phyloP scores from a whole-genome alignment of 164 flowering plant species.

The Piper longum region DNA sequence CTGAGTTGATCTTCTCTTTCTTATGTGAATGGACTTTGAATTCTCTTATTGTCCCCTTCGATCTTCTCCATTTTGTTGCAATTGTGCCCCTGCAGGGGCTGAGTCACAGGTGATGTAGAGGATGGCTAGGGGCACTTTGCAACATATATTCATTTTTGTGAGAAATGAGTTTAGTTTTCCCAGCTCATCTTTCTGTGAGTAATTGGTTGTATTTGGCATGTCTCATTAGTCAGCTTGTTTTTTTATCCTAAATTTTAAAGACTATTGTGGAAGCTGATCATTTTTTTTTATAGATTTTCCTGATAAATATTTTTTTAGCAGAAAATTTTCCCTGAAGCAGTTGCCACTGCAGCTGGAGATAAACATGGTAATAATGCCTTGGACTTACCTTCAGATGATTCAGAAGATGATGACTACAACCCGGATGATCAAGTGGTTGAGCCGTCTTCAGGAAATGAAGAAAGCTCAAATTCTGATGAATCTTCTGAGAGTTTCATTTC shows the following conservation, averaged over 20 bases:
- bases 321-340: conserved; percentile 87
- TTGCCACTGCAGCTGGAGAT: conserved; percentile 32
- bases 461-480: conserved; percentile 3
- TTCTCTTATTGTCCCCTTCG: no score
- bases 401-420: conserved; percentile 76
- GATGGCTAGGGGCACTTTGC: no score
- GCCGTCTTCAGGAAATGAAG: conserved; percentile 41
- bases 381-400: conserved; percentile 69
- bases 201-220: neutral
- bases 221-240: neutral
- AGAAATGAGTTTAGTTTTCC: no score
- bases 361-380: conserved; percentile 24
- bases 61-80: no score
- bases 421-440: conserved; percentile 42
- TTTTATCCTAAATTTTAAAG: neutral
- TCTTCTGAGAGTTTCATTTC: conserved; percentile 25
- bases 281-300: neutral
- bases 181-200: no score
- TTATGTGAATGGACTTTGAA: no score
- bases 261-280: neutral
- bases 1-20: no score
- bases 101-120: no score
- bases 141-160: no score
- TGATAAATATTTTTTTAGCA: conserved; percentile 19
- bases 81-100: no score